Conservation (phyloP, 495 filamentous ascomycete species). For the Collariella sp. region DNA sequence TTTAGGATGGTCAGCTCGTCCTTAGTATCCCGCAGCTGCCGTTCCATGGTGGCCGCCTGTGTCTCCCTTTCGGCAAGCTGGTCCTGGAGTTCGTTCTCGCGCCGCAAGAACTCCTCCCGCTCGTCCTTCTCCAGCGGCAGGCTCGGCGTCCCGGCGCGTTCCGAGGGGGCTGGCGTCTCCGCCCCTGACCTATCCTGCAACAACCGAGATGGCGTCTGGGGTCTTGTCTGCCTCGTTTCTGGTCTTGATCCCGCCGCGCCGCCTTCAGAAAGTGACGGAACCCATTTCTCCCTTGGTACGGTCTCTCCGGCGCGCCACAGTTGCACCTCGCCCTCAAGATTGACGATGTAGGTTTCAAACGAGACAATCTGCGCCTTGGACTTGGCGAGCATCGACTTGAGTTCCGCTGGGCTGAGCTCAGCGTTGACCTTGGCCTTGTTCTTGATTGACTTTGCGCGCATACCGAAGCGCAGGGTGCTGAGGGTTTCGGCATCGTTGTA, state of each 20-base stretch:
- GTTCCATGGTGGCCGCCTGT: conserved; percentile 66
- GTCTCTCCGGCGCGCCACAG: conserved; percentile 80
- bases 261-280: conserved; percentile 53
- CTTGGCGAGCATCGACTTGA: conserved; percentile 86
- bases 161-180: conserved; percentile 55
- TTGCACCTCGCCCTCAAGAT: conserved; percentile 76
- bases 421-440: conserved; percentile 99
- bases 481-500: conserved; percentile 97
- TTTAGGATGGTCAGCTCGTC: conserved; percentile 76
- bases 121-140: conserved; percentile 91
- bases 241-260: conserved; percentile 46
- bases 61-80: conserved; percentile 90
- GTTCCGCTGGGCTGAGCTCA: conserved; percentile 86
- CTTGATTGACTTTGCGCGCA: conserved; percentile 96
- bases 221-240: conserved; percentile 52
- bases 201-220: conserved; percentile 77
- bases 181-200: conserved; percentile 64
- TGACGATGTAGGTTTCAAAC: conserved; percentile 76
- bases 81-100: conserved; percentile 95
- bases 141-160: conserved; percentile 79
- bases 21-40: conserved; percentile 65
- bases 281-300: conserved; percentile 74
- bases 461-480: conserved; percentile 89
- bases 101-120: conserved; percentile 86
- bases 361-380: conserved; percentile 81